Evolutionary conservation across 805 yeast species (phyloP), one percentile per base, ranked within the genome.

Genomic region (Ogataea wickerhamii): DNA sequence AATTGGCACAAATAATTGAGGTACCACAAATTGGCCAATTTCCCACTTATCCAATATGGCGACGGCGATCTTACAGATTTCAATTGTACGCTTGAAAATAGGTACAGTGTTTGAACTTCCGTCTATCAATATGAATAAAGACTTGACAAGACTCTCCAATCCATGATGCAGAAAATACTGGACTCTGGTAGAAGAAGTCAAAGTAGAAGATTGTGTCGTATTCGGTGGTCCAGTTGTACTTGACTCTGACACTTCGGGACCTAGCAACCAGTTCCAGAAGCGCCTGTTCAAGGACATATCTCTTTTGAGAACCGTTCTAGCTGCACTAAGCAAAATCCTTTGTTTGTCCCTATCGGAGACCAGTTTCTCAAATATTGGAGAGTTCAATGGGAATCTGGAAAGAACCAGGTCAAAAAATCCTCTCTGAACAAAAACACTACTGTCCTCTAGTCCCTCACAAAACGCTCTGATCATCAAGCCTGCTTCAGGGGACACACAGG

Each of bases 221-320:
- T 37, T 43, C 5, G 38, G 20, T 10, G 37, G 40, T 2, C 14
- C 32, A 16, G 44, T 27, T 4, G 36, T 23, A 1, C 32, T 30
- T 11, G 20, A 37, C 6, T 48, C 53, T 2, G 46, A n/a, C 6
- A 37, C 47, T 13, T 80, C 87, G 2, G 96, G 93, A 0, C 98
- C 97, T 20, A 91, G 61, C 6, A 93, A 64, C 95, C 96, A 93
- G 42, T 74, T 80, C 96, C 98, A 89, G 16, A 93, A 69, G 51
- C 99, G 73, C 60, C 98, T 73, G 59, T 93, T 93, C 42, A 93
- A 70, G 6, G 97, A 87, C 96, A 93, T 87, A 60, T 93, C 99
- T 49, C 80, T 81, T 31, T 82, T 77, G 30, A 87, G 64, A 2
- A 93, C 82, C 0, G 89, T 79, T 8, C 70, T 61, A 18, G 87